Conservation (phyloP, 2,329 filamentous ascomycete species). For the Bretziella fagacearum region DNA sequence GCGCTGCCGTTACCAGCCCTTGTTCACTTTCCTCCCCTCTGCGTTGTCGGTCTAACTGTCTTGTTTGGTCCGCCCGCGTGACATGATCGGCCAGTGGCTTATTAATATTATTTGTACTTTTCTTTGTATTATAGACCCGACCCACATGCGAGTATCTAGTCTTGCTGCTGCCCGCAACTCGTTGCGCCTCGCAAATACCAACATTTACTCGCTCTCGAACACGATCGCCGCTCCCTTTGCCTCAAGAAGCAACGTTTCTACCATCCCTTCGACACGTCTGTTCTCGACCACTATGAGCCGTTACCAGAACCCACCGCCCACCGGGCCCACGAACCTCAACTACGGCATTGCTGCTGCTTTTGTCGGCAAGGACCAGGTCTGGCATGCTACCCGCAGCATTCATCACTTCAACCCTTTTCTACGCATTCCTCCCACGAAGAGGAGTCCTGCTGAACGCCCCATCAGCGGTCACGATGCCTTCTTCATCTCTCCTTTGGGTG, state of each 20-base stretch:
- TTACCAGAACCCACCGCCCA: conserved; percentile 3
- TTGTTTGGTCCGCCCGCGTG: neutral
- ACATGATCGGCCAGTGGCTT: conserved; percentile 15
- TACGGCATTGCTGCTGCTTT: conserved; percentile 62
- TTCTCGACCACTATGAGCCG: conserved; percentile 13
- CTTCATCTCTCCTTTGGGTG: conserved; percentile 70
- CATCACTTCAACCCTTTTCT: conserved; percentile 56
- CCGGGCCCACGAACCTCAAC: conserved; percentile 28
- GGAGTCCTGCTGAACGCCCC: conserved; percentile 44
- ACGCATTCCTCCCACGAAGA: conserved; percentile 35
- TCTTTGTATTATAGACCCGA: conserved; percentile 14
- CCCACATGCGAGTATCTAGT: conserved; percentile 15
- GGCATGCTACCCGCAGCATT: conserved; percentile 49
- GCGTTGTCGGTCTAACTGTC: neutral
- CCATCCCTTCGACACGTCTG: neutral
- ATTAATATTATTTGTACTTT: conserved; percentile 14
- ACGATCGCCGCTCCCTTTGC: neutral
- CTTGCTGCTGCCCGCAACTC: conserved; percentile 14
- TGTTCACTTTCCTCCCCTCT: conserved; percentile 2
- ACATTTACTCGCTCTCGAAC: neutral
- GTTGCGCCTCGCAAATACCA: conserved; percentile 14
- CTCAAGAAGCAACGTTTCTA: neutral
- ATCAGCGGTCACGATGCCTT: conserved; percentile 90
- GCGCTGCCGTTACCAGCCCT: neutral
- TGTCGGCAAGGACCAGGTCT: conserved; percentile 52